Evolutionary conservation across 2,329 filamentous ascomycete genomes (phyloP).

Genomic region (Aspergillus eucalypticola): DNA sequence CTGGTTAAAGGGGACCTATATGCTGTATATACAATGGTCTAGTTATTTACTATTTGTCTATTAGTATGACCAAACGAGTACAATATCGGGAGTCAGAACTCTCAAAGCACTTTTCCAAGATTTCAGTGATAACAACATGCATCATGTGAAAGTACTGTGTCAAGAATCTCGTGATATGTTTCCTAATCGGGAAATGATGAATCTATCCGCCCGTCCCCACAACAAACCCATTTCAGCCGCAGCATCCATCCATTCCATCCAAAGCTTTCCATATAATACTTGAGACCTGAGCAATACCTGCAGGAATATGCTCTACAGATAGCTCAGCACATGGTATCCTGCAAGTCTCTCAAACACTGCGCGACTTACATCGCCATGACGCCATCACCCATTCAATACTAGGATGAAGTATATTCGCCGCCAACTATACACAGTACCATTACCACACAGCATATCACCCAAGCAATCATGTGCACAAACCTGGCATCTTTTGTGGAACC

Average conservation of each 20-base stretch:
- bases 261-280: neutral
- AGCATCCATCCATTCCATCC: neutral
- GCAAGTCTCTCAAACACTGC: too few species aligned
- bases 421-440: too few species aligned
- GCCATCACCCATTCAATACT: neutral
- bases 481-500: neutral
- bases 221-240: neutral
- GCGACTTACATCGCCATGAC: slow-evolving; percentile 3
- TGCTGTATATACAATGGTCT: neutral
- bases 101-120: too few species aligned
- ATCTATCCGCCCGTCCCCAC: neutral
- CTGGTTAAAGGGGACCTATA: neutral
- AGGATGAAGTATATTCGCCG: too few species aligned
- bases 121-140: too few species aligned
- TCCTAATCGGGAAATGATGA: neutral
- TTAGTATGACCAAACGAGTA: too few species aligned
- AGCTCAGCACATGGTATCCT: too few species aligned
- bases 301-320: too few species aligned
- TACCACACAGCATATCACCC: too few species aligned
- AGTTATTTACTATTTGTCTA: neutral
- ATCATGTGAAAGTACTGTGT: too few species aligned
- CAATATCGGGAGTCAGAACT: too few species aligned
- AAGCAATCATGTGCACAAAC: neutral
- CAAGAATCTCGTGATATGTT: neutral
- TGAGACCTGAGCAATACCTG: neutral